Base-by-base conservation (phyloP, 2,329 filamentous ascomycete genomes). In the Aspergillus niger region DNA sequence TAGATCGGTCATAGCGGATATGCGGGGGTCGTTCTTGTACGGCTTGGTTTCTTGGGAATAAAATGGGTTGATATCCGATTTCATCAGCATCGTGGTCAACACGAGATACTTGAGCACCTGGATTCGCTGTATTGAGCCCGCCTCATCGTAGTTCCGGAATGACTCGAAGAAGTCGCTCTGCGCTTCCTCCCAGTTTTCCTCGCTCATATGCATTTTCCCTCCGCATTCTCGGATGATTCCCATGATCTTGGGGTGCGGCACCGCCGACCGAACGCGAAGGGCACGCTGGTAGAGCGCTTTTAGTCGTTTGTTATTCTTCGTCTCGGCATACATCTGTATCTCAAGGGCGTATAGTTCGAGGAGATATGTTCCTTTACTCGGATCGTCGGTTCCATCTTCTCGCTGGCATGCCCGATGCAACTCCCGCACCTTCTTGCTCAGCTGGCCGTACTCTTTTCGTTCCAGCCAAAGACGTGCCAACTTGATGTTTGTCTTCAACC, bases 121-220 rank as follows among this genome's bases (percentile, higher is more conserved):
- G 68, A 98, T 98, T 51, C 95, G 88, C 77, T 98, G 94, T 70
- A 97, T 85, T 26, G 93, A 97, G 49, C 95, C 95, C 43, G 95
- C 95, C 81, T 99, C 95, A 74, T 99, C 95, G 79, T 98, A 99
- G 80, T 97, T 98, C 59, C 93, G 91, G 82, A 99, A 99, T 1
- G 94, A 96, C 76, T 99, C 95, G 77, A 97, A 97, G 78, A 99
- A 99, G 80, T 98, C 95, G 69, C 89, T 94, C 78, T 98, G 93
- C 1, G 95, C 95, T 72, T 93, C 91, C 75, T 95, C 92, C 95
- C 95, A 99, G 76, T 98, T 98, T 80, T 98, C 95, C 82, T 99
- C 95, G 76, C 91, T 95, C 95, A 99, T 98, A 81, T 98, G 93
- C 95, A 99, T 99, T 83, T 99, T 99, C 69, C 95, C 95, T 71